Evolutionary conservation across 73 alveolate genomes (phyloP), one percentile per base, ranked within the genome.

Genomic region (Halteria grandinella): DNA sequence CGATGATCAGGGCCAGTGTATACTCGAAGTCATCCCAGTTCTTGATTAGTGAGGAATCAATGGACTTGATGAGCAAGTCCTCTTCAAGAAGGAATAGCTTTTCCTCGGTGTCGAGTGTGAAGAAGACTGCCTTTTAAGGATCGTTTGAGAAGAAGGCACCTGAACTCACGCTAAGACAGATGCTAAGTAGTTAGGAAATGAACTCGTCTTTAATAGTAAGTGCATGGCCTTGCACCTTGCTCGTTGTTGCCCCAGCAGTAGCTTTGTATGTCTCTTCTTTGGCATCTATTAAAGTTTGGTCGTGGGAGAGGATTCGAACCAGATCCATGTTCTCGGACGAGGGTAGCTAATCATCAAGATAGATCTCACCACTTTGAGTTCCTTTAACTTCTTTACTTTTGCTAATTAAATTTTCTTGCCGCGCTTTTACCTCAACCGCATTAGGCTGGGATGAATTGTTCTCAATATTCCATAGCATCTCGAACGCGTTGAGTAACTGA

Each of bases 401-500:
- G n/a, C n/a, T n/a, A n/a, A n/a, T n/a, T n/a, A n/a, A n/a, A n/a
- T n/a, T n/a, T n/a, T n/a, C n/a, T n/a, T n/a, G n/a, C n/a, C n/a
- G n/a, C n/a, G n/a, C n/a, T n/a, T n/a, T n/a, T n/a, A n/a, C n/a
- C n/a, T n/a, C n/a, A n/a, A n/a, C n/a, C n/a, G n/a, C n/a, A n/a
- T n/a, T n/a, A n/a, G n/a, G n/a, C n/a, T n/a, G n/a, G n/a, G n/a
- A n/a, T n/a, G n/a, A n/a, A n/a, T 48, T 41, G 27, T 62, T 62
- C 27, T 62, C 78, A 39, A 62, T 62, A 41, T 62, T 62, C 78
- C 78, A 62, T 11, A 62, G 78, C 78, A 62, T 62, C 24, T 62
- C 78, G 23, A 62, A 24, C 5, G 78, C 78, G 43, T 62, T 62
- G 20, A 62, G 27, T 4, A 62, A 60, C 10, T 62, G 17, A 62